Percentiles rank a stretch among this genome's conserved stretches.
These are phyloP conservation scores for Knufia fluminis DNA, from an alignment of 2,329 filamentous ascomycete genomes.

Conservation along the genomic window DNA sequence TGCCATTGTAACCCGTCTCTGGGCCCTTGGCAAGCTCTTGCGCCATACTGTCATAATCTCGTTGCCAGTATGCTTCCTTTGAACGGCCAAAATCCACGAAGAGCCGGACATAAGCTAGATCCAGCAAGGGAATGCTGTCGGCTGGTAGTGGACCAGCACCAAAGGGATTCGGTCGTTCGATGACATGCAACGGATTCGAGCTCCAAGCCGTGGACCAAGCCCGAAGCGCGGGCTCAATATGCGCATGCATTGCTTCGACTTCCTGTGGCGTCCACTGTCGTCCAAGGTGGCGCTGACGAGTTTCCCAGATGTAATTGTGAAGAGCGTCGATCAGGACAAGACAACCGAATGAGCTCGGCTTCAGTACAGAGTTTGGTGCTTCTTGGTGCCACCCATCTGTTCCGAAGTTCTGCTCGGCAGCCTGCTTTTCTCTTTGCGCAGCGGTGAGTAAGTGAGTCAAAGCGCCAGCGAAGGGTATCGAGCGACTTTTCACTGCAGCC, in stretches of 20 bases:
- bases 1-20: slow-evolving; percentile 36
- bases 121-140: slow-evolving; percentile 81
- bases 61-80: slow-evolving; percentile 89
- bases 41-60: slow-evolving; percentile 86
- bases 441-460: slow-evolving; percentile 71
- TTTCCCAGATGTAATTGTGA: slow-evolving; percentile 98
- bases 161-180: slow-evolving; percentile 76
- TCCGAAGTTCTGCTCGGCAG: slow-evolving; percentile 19
- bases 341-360: slow-evolving; percentile 85
- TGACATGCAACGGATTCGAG: slow-evolving; percentile 71
- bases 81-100: slow-evolving; percentile 88
- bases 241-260: slow-evolving; percentile 89
- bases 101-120: slow-evolving; percentile 82
- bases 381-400: slow-evolving; percentile 27
- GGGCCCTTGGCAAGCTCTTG: slow-evolving; percentile 72
- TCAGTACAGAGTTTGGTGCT: slow-evolving; percentile 37
- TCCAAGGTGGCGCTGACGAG: slow-evolving; percentile 77
- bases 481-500: slow-evolving; percentile 58
- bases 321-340: slow-evolving; percentile 85
- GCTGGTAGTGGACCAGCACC: slow-evolving; percentile 74
- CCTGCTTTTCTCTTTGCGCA: slow-evolving; percentile 38
- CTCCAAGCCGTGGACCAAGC: slow-evolving; percentile 93
- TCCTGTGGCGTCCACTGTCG: slow-evolving; percentile 85
- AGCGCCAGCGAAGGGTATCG: slow-evolving; percentile 70
- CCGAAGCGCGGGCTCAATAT: slow-evolving; percentile 86